Evolutionary conservation across 2,329 filamentous ascomycete species (phyloP), one percentile per base, ranked within the genome.

Genomic region (Rutstroemia sp.): DNA sequence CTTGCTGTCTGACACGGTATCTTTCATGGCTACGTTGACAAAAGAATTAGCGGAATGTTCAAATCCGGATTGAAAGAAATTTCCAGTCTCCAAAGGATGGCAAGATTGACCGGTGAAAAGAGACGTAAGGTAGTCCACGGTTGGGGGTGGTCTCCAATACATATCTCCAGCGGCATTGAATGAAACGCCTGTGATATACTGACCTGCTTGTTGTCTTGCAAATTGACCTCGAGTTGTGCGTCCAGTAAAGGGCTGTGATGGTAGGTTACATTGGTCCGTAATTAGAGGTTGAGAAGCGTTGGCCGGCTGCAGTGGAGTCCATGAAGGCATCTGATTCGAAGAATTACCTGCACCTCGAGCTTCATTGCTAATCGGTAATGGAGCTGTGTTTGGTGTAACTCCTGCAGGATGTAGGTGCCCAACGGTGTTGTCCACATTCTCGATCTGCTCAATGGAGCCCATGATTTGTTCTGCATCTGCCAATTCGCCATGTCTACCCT

Each of bases 171-270:
- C 21, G 25, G 44, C 45, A 42, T 30, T 46, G 34, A 58, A 48
- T 23, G 59, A 57, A 58, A 59, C 49, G 51, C 59, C 57, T 34
- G 48, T 48, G 61, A 40, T 54, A 64, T 63, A 69, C 67, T 67
- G 65, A 68, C 67, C 66, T 68, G 61, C 61, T 63, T 67, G 63
- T 57, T 62, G 60, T 42, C 63, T 61, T 27, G 64, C 65, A 23
- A 62, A 48, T 62, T 67, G 65, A 25, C 57, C 56, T 54, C 66
- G 64, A 51, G 66, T 68, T 10, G 51, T 60, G 25, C 65, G 65
- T 38, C 48, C 54, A 39, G 52, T 48, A 23, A 57, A 57, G 27
- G 51, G 12, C n/a, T 54, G 51, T 19, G 44, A 39, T 42, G 25
- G 25, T 14, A 55, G 23, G 17, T 19, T 51, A 51, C 14, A 14